Evolutionary conservation across 2,329 filamentous ascomycete species (phyloP), one percentile per base, ranked within the genome.

Genomic region (Aspergillus melleus): DNA sequence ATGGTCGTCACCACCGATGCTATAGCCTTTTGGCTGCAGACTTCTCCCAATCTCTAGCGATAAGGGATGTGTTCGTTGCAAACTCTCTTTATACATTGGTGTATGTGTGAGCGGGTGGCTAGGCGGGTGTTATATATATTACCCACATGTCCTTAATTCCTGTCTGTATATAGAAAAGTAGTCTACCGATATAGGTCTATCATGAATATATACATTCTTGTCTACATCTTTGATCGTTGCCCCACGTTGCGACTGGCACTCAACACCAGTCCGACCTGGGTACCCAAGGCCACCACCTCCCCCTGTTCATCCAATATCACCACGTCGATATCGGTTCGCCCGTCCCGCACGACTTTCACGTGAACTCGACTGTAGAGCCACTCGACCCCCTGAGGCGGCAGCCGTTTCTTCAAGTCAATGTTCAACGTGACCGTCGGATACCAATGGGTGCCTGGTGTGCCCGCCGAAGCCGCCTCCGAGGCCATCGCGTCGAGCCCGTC

Each of bases 371-470:
- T 79, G 67, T 88, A 88, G 55, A 96, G 71, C 87, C 89, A 95
- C 71, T 91, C 87, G 1, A 86, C 85, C 0, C 91, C 90, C 47
- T 85, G 84, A 4, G 78, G 76, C 0, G 90, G 90, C 49, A 96
- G 72, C 6, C 81, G 73, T 71, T 89, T 90, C 79, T 94, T 95
- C 44, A 92, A 79, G 63, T 96, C 91, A 22, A 96, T 68, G 71
- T 90, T 92, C 70, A 95, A 76, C 19, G 88, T 78, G 1, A 96
- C 74, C 0, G 91, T 96, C 0, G 90, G 90, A 71, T 91, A 92
- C 90, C 90, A 92, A 66, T 86, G 86, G 73, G 55, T 76, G 3
- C 75, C 74, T 42, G 69, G 71, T 47, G 68, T 53, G 44, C 72
- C 68, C 54, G 71, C 58, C 49, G 16, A 30, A 65, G 61, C 26